Evolutionary conservation across 768 basidiomycete genomes (phyloP).

Genomic region (Lactarius vividus): DNA sequence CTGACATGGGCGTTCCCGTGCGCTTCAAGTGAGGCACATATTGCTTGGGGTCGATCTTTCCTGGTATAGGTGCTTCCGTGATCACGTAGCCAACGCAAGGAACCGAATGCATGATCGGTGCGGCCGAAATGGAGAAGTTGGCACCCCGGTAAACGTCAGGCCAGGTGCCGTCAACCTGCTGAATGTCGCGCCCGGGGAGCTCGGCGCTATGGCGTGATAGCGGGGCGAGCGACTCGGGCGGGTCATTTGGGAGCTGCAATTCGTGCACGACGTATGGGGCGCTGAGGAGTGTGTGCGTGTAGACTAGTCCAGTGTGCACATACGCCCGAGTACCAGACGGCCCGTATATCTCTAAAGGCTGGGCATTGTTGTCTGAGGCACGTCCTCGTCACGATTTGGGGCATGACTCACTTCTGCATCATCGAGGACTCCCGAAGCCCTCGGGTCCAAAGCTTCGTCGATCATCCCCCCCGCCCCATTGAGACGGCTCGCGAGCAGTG

Average conservation of each 20-base stretch:
- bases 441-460: constrained; percentile 59
- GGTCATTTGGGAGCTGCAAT: constrained; percentile 62
- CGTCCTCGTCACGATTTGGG: not conserved
- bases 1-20: constrained; percentile 65
- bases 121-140: constrained; percentile 64
- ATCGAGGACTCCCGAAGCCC: constrained; percentile 35
- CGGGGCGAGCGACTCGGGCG: constrained; percentile 32
- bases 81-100: constrained; percentile 81
- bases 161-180: constrained; percentile 61
- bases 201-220: constrained; percentile 54
- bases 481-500: constrained; percentile 62
- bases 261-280: constrained; percentile 80
- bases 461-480: constrained; percentile 72
- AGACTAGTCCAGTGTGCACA: constrained; percentile 62
- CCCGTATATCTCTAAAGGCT: constrained; percentile 84
- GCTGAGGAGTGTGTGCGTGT: constrained; percentile 67
- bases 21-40: constrained; percentile 69
- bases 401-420: constrained; percentile 19
- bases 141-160: constrained; percentile 55
- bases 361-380: constrained; percentile 15
- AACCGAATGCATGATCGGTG: constrained; percentile 75
- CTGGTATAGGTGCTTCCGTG: constrained; percentile 65
- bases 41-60: constrained; percentile 67
- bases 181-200: constrained; percentile 63
- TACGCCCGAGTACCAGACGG: constrained; percentile 81